Evolutionary conservation across 208 protist genomes (phyloP).

Genomic region (Leishmania lainsoni): DNA sequence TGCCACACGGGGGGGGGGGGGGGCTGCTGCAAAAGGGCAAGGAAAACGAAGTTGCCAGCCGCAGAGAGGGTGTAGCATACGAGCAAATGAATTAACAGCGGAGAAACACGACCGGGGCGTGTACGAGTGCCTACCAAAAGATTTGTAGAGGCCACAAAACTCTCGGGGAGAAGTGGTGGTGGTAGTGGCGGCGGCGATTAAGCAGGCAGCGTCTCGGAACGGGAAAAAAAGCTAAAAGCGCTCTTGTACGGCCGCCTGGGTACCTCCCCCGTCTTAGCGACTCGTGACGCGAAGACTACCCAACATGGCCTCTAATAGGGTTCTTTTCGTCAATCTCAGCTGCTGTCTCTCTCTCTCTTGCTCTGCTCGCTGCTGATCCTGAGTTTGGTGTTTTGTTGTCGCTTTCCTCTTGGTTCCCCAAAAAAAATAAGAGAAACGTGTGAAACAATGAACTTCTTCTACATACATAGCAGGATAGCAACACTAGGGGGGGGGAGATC

Average conservation of each 20-base stretch:
- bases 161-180: neutral
- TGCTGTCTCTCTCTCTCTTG: neutral
- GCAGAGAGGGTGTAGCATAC: neutral
- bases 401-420: no score
- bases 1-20: neutral
- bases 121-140: neutral
- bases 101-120: neutral
- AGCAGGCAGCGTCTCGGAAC: neutral
- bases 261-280: neutral
- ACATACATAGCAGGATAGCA: no score
- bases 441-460: no score
- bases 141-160: neutral
- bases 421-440: no score
- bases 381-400: neutral
- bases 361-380: neutral
- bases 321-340: neutral
- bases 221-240: neutral
- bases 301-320: neutral
- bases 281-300: neutral
- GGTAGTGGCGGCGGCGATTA: neutral
- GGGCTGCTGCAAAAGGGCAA: neutral
- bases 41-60: neutral
- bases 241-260: neutral
- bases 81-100: neutral
- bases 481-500: no score